A percentile compares a stretch with the other conserved stretches of the same genome.
phyloP scores from a whole-genome alignment of 176 grass and related monocot genomes.

The Lolium multiflorum region DNA sequence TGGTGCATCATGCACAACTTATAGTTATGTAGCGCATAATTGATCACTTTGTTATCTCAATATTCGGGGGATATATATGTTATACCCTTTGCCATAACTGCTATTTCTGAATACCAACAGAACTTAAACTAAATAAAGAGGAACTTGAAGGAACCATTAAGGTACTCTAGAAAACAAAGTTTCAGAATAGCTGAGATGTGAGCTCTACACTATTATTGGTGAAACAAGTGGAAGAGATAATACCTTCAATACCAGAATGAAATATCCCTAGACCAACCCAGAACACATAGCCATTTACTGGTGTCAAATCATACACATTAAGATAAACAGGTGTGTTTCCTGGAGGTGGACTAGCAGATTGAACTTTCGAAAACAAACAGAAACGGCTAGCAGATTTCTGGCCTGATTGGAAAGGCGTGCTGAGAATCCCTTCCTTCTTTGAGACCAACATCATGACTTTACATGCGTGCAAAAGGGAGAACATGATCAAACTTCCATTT shows the following conservation, averaged over 20 bases:
- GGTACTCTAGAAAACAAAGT: neutral
- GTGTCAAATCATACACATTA: conserved; percentile 83
- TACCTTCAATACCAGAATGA: conserved; percentile 87
- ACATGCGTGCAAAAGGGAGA: neutral
- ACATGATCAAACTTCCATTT: conserved; percentile 12
- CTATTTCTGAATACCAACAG: neutral
- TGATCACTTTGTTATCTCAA: neutral
- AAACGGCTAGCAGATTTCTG: conserved; percentile 54
- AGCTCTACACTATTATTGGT: neutral
- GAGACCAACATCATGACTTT: conserved; percentile 21
- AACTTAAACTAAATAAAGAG: neutral
- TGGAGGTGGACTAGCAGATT: conserved; percentile 42
- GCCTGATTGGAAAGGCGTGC: conserved; percentile 40
- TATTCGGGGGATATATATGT: neutral
- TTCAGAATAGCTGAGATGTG: neutral
- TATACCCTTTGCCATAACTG: neutral
- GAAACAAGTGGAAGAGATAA: conserved; percentile 15
- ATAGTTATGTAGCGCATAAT: neutral
- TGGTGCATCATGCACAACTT: neutral
- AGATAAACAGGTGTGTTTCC: conserved; percentile 72
- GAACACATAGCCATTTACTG: conserved; percentile 71
- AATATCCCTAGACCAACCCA: conserved; percentile 77
- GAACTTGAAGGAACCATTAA: neutral
- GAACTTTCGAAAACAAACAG: conserved; percentile 69
- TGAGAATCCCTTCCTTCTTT: conserved; percentile 39